A percentile compares a stretch with the other conserved stretches of the same genome.
phyloP scores from a whole-genome alignment of 148 eudicot species.

The Simmondsia chinensis region DNA sequence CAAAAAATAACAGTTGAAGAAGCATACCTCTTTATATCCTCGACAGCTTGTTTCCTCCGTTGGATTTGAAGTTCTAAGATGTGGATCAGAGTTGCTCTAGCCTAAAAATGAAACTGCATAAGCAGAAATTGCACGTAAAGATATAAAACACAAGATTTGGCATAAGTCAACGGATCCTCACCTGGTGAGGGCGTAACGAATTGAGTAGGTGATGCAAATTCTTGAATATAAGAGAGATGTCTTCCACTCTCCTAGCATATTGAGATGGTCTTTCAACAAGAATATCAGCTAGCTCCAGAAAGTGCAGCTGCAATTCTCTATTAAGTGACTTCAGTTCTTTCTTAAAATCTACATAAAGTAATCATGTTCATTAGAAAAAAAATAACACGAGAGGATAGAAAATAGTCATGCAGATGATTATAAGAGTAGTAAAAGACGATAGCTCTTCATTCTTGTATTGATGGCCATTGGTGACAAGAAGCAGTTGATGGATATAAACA shows the following conservation, averaged over 20 bases:
- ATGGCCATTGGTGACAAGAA: too few relatives aligned
- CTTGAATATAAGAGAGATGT: constrained; percentile 79
- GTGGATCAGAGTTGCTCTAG: constrained; percentile 85
- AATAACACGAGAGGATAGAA: background rate
- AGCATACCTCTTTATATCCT: constrained; percentile 77
- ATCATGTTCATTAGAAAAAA: background rate
- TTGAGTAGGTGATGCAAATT: constrained; percentile 89
- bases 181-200: constrained; percentile 94
- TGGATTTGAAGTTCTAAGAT: constrained; percentile 87
- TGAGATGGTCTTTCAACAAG: constrained; percentile 90
- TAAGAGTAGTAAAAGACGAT: too few relatives aligned
- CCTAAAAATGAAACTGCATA: constrained; percentile 27
- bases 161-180: constrained; percentile 2
- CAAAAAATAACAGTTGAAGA: background rate
- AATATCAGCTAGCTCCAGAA: constrained; percentile 94
- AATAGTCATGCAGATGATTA: background rate
- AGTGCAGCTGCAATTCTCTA: constrained; percentile 78
- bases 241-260: constrained; percentile 93
- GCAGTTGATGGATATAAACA: too few relatives aligned
- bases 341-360: constrained; percentile 52
- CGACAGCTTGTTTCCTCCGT: constrained; percentile 80
- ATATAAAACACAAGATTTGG: background rate
- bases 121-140: background rate
- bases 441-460: too few relatives aligned
- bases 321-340: constrained; percentile 78